phyloP scores from a whole-genome alignment of 2,329 filamentous ascomycete genomes.

The Mollisiaceae sp. region DNA sequence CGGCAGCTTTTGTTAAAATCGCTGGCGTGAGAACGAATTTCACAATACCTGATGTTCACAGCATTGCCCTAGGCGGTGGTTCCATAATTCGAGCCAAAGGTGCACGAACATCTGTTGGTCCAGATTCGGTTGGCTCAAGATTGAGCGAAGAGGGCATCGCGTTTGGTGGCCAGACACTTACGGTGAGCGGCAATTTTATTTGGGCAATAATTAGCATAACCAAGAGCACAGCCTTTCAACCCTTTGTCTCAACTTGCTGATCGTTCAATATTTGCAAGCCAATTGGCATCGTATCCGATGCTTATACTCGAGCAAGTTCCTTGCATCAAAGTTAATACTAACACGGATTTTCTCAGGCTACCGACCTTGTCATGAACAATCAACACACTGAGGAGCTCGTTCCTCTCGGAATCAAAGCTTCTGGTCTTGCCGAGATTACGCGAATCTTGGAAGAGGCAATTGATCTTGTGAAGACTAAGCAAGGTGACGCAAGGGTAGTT shows the following conservation, averaged over 20 bases:
- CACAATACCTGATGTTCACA: slow-evolving; percentile 60
- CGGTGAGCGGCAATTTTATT: slow-evolving; percentile 47
- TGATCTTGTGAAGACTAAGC: slow-evolving; percentile 61
- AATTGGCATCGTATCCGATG: background rate
- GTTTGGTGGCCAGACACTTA: slow-evolving; percentile 59
- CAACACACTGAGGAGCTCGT: slow-evolving; percentile 19
- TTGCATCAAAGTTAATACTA: background rate
- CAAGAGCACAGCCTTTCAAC: background rate
- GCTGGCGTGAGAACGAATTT: slow-evolving; percentile 65
- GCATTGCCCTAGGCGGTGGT: slow-evolving; percentile 62
- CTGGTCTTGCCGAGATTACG: slow-evolving; percentile 34
- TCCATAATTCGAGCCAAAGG: slow-evolving; percentile 45
- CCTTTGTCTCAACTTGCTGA: background rate
- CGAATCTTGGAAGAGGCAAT: slow-evolving; percentile 57
- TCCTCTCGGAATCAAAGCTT: slow-evolving; percentile 21
- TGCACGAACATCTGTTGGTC: slow-evolving; percentile 62
- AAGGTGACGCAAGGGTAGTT: slow-evolving; percentile 56
- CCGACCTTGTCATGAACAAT: slow-evolving; percentile 33
- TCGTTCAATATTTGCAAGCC: background rate
- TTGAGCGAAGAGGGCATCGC: slow-evolving; percentile 53
- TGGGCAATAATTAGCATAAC: background rate
- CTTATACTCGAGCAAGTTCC: background rate
- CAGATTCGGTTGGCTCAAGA: slow-evolving; percentile 59
- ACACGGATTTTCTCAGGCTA: slow-evolving; percentile 38
- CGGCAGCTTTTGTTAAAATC: slow-evolving; percentile 61